Conservation (phyloP, 2,329 filamentous ascomycete species). For the Myriosclerotinia curreyana region DNA sequence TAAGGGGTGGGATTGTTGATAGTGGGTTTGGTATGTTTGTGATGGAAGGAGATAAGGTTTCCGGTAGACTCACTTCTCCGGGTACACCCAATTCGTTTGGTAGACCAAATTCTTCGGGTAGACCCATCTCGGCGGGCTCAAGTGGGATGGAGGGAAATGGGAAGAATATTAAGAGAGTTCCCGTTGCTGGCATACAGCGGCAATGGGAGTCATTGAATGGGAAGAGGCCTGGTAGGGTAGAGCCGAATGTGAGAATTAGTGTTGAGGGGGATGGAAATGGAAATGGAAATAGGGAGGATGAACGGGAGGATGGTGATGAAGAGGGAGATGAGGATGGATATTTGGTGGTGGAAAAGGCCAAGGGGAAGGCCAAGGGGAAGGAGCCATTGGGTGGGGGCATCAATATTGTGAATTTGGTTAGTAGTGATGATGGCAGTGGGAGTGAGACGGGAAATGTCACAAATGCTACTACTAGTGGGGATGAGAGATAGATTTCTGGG, state of each 20-base stretch:
- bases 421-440: constrained; percentile 1
- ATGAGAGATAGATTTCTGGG: not conserved
- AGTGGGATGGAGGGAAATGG: not conserved
- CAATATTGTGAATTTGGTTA: constrained; percentile 1
- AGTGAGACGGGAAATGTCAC: not conserved
- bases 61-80: not conserved
- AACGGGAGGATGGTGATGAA: not conserved
- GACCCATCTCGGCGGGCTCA: not conserved
- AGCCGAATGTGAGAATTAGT: not conserved
- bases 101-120: not conserved
- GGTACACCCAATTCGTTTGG: not conserved
- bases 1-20: not conserved
- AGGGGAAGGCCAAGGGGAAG: not conserved
- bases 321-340: no score
- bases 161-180: constrained; percentile 16
- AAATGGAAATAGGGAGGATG: not conserved
- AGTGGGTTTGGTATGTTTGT: not conserved
- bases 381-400: not conserved
- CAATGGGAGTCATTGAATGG: constrained; percentile 22
- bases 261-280: not conserved
- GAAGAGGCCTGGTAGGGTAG: not conserved
- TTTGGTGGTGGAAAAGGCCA: not conserved
- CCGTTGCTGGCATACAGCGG: constrained; percentile 5
- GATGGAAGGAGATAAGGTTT: not conserved
- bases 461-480: not conserved